Base-by-base conservation (phyloP, 2,329 filamentous ascomycete species). In the Ceratocystis cubensis region DNA sequence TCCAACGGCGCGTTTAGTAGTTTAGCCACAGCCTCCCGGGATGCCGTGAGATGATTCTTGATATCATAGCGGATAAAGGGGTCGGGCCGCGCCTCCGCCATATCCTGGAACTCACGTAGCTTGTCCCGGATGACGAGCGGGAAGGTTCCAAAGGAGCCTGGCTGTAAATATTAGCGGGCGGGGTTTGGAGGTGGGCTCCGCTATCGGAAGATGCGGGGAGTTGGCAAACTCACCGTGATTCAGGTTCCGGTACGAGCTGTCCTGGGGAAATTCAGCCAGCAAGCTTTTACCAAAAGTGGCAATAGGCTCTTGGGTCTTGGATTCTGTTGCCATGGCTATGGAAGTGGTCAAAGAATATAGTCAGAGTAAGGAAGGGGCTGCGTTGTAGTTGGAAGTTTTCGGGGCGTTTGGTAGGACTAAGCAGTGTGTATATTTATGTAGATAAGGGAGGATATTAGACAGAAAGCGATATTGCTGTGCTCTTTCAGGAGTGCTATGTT, bases 141-240 rank as follows among this genome's bases (percentile, higher is more conserved):
- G 71, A 87, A 85, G 1, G 87, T 86, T 44, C 92, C 92, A 73
- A 89, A 96, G 0, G 91, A 95, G 62, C 90, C 88, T 85, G 56
- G 8, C 4, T 37, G 56, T 62, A 37, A 70, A 44, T 68, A 69
- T 67, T 53, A 17, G 48, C 50, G 30, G 28, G 17, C 10, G 37
- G 17, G 13, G 30, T 17, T 28, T 22, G 17, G 50, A 10, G 28
- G 30, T 17, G 17, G 22, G 17, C 62, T 53, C 30, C 33, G 50
- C 25, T 41, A 22, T 66, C 15, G 25, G 25, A 48, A 37, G 56
- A 44, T 61, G 10, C 6, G 33, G 45, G 63, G 67, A 25, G 65
- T 41, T 61, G 20, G 5, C 7, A 59, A 59, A 69, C 73, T 69
- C 76, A 89, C 88, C 89, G 73, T 95, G 88, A 74, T 95, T 95